A percentile compares a stretch with the other conserved stretches of the same genome.
These are phyloP conservation scores for Paecilomyces sp. DNA, from an alignment of 2,329 filamentous ascomycete species.

Conservation along the genomic window DNA sequence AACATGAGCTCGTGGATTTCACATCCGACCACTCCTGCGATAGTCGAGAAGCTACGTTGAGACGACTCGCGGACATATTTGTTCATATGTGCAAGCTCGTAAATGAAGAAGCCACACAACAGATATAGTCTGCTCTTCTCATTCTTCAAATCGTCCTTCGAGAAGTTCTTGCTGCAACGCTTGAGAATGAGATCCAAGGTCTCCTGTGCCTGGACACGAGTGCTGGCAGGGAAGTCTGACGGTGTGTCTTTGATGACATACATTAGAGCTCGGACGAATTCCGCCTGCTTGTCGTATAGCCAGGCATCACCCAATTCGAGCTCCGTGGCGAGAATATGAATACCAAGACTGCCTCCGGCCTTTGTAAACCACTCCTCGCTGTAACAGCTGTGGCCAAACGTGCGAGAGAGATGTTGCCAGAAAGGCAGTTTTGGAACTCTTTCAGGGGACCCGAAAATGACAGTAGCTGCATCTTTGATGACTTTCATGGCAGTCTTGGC, in stretches of 20 bases:
- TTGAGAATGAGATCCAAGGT: slow-evolving; percentile 74
- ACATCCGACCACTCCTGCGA: slow-evolving; percentile 69
- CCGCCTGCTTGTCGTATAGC: slow-evolving; percentile 73
- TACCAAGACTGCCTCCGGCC: slow-evolving; percentile 82
- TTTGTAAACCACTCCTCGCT: slow-evolving; percentile 99
- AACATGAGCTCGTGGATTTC: slow-evolving; percentile 83
- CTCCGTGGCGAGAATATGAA: slow-evolving; percentile 78
- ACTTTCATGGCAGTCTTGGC: slow-evolving; percentile 72
- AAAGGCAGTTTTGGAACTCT: slow-evolving; percentile 72
- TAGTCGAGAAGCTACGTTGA: slow-evolving; percentile 69
- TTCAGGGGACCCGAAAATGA: slow-evolving; percentile 69
- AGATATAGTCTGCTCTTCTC: slow-evolving; percentile 61
- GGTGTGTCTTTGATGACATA: slow-evolving; percentile 99
- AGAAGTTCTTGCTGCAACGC: slow-evolving; percentile 69
- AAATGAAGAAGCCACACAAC: slow-evolving; percentile 78
- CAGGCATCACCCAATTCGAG: slow-evolving; percentile 77
- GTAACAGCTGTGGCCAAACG: slow-evolving; percentile 91
- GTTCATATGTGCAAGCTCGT: slow-evolving; percentile 91
- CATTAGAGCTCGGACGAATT: slow-evolving; percentile 84
- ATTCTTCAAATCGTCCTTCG: slow-evolving; percentile 70
- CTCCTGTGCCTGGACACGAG: slow-evolving; percentile 71
- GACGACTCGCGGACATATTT: slow-evolving; percentile 86
- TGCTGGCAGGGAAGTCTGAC: slow-evolving; percentile 83
- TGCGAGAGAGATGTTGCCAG: slow-evolving; percentile 73
- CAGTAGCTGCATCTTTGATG: slow-evolving; percentile 67